Evolutionary conservation across 495 filamentous ascomycete species (phyloP), one percentile per base, ranked within the genome.

Genomic region (Tuber magnatum): DNA sequence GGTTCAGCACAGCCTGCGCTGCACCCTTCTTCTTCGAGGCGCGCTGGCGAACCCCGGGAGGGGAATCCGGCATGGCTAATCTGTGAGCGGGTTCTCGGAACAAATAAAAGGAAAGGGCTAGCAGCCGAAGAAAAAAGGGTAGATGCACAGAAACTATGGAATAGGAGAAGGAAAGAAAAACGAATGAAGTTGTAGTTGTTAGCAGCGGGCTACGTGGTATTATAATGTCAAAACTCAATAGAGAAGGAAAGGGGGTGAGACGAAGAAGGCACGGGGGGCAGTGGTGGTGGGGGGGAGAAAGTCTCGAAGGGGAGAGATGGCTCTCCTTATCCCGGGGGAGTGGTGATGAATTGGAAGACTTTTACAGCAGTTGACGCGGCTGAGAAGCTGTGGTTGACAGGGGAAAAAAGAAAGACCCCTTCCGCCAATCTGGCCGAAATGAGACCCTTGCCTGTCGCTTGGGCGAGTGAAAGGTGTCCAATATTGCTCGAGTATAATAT

Each of bases 1-100:
- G 12, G 14, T 65, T 35, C 69, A 24, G 18, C n/a, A 40, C 10
- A 61, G 68, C 46, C 20, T 70, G 72, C 35, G 72, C 61, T 8
- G 70, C 71, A 43, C 68, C 68, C 68, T 81, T 81, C 68, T 81
- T 82, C 79, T 77, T 81, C 2, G 76, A 46, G 38, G 74, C 72
- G 68, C 80, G 80, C 68, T 79, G 80, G 70, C 80, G 80, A 73
- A 82, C 80, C 48, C 80, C 77, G 69, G 51, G 48, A 43, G 75
- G 74, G 71, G 80, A 77, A 61, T 82, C 80, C 68, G 79, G 48
- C 80, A 81, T 81, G 28, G 56, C 14, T 65, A 65, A 35, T 73
- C 39, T 78, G 35, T 46, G 41, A 70, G 22, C 69, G 42, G 41
- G 51, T 69, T 35, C 56, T 32, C n/a, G 32, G 32, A 61, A 32